phyloP scores from a whole-genome alignment of 2,329 filamentous ascomycete genomes.

The Hirsutella minnesotensis region DNA sequence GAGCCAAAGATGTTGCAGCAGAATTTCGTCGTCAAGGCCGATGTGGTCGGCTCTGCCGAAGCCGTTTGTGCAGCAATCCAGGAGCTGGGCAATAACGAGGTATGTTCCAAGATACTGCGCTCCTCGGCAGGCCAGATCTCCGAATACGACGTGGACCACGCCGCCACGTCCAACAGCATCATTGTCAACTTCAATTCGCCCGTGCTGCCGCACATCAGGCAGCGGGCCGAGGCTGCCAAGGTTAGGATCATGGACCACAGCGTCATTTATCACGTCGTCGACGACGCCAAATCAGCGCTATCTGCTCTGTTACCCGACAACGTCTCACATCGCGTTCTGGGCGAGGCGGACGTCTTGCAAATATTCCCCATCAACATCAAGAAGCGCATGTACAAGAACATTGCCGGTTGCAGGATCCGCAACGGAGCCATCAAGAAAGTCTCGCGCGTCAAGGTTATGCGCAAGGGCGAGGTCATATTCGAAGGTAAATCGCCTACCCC shows the following conservation, averaged over 20 bases:
- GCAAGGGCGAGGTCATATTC: constrained; percentile 59
- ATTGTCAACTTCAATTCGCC: constrained; percentile 80
- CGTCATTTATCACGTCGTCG: constrained; percentile 70
- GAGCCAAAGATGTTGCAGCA: constrained; percentile 41
- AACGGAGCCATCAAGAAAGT: constrained; percentile 62
- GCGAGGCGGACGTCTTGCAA: constrained; percentile 77
- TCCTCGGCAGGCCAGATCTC: constrained; percentile 66
- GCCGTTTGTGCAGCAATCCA: constrained; percentile 69
- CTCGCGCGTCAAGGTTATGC: constrained; percentile 57
- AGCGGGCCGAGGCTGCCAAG: constrained; percentile 55
- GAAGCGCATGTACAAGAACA: constrained; percentile 55
- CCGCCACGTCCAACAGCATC: constrained; percentile 60
- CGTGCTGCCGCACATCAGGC: constrained; percentile 54
- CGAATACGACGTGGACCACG: constrained; percentile 84
- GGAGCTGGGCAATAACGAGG: constrained; percentile 74
- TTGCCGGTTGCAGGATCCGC: constrained; percentile 79
- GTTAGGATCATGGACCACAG: constrained; percentile 77
- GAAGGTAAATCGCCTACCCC: constrained; percentile 68
- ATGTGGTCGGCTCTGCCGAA: constrained; percentile 89
- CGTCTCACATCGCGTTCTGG: constrained; percentile 59
- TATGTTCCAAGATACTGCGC: constrained; percentile 64
- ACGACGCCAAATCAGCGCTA: constrained; percentile 58
- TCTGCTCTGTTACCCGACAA: constrained; percentile 57
- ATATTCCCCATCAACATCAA: constrained; percentile 76
- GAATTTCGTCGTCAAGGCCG: constrained; percentile 81